Conservation (phyloP, 1,284 basidiomycete genomes). For the Hypsizygus ulmarius region DNA sequence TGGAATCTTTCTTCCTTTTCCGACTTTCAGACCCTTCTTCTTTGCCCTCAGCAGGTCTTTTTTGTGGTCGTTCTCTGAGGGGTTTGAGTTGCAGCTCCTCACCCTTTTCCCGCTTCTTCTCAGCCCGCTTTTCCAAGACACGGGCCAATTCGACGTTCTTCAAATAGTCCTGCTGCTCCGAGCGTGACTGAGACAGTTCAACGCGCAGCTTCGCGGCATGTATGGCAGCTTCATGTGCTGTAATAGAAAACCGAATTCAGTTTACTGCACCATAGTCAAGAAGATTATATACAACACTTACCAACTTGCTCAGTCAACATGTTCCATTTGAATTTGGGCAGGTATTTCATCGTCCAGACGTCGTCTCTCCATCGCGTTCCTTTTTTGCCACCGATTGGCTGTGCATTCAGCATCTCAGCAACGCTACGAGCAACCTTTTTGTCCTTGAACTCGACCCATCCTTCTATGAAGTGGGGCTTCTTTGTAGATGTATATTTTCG, state of each 20-base stretch:
- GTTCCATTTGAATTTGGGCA: slow-evolving; percentile 98
- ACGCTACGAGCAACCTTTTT: slow-evolving; percentile 89
- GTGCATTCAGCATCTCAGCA: slow-evolving; percentile 94
- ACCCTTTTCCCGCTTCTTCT: slow-evolving; percentile 61
- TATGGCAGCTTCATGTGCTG: slow-evolving; percentile 91
- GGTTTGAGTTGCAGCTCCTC: slow-evolving; percentile 42
- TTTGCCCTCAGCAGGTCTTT: slow-evolving; percentile 15
- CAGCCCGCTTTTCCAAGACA: slow-evolving; percentile 84
- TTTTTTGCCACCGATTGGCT: slow-evolving; percentile 94
- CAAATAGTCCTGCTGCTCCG: slow-evolving; percentile 92
- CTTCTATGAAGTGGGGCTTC: slow-evolving; percentile 88
- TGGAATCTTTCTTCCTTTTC: slow-evolving; percentile 6
- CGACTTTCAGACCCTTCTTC: not conserved
- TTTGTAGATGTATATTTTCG: slow-evolving; percentile 79
- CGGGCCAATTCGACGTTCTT: slow-evolving; percentile 93
- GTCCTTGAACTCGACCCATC: slow-evolving; percentile 97
- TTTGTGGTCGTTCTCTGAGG: slow-evolving; percentile 27
- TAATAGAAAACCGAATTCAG: not conserved
- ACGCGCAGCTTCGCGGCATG: slow-evolving; percentile 87
- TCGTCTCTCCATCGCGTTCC: slow-evolving; percentile 92
- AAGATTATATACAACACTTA: slow-evolving; percentile 42
- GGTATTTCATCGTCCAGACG: slow-evolving; percentile 99
- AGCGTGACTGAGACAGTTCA: slow-evolving; percentile 84
- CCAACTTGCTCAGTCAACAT: slow-evolving; percentile 99
- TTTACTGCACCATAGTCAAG: not conserved